These are phyloP conservation scores for Tylopilus rubrobrunneus DNA, from an alignment of 768 basidiomycete species.

Conservation along the genomic window DNA sequence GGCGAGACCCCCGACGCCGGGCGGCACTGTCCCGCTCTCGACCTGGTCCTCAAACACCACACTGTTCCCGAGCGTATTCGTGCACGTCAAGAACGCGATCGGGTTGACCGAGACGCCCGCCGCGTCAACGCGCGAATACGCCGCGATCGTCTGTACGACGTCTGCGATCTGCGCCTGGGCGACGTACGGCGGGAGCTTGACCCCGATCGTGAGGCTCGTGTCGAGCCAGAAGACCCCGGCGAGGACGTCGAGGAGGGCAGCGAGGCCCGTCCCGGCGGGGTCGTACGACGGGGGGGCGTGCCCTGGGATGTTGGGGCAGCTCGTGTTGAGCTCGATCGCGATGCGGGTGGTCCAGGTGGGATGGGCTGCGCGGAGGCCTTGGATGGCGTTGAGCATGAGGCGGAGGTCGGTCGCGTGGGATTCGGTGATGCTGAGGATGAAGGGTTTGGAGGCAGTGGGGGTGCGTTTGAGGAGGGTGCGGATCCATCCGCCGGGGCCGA, in stretches of 20 bases:
- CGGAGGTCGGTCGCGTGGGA: conserved; percentile 49
- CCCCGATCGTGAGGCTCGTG: conserved; percentile 57
- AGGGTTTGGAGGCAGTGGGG: conserved; percentile 47
- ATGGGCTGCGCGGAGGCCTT: conserved; percentile 44
- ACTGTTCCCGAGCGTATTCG: conserved; percentile 74
- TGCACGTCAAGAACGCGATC: conserved; percentile 74
- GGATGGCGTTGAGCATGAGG: conserved; percentile 58
- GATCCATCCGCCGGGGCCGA: conserved; percentile 49
- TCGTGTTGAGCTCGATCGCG: conserved; percentile 79
- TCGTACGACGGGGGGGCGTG: conserved; percentile 67
- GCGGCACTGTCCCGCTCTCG: conserved; percentile 49
- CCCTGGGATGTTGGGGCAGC: conserved; percentile 73
- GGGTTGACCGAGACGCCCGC: conserved; percentile 35
- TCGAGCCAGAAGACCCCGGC: conserved; percentile 47
- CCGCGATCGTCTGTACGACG: conserved; percentile 44
- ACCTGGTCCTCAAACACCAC: conserved; percentile 61
- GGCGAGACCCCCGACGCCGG: conserved; percentile 66
- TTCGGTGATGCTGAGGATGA: conserved; percentile 79
- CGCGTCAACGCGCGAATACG: conserved; percentile 30
- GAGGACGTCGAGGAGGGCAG: conserved; percentile 53
- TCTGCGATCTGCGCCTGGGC: conserved; percentile 56
- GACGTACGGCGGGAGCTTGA: conserved; percentile 79
- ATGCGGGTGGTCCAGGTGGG: conserved; percentile 40
- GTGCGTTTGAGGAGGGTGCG: conserved; percentile 37
- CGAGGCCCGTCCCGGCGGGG: conserved; percentile 38